Evolutionary conservation across 306 rosid species (phyloP).

Genomic region (Cucurbita pepo): DNA sequence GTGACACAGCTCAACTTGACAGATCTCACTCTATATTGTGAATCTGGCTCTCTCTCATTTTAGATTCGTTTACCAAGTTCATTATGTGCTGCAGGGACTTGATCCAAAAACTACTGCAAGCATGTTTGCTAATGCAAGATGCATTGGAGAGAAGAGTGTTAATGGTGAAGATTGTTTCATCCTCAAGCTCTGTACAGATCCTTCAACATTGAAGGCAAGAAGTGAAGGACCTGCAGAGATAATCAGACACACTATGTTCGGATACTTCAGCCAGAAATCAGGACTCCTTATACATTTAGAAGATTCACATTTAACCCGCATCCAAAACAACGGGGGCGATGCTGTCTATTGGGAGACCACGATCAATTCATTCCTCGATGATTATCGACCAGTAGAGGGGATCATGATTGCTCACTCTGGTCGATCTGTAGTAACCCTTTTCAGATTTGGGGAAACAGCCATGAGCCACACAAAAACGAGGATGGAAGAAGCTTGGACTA

Average conservation of each 20-base stretch:
- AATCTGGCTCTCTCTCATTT: neutral
- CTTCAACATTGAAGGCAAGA: constrained; percentile 76
- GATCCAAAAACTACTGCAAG: constrained; percentile 96
- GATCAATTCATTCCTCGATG: constrained; percentile 84
- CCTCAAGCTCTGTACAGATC: constrained; percentile 89
- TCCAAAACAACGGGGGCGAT: constrained; percentile 92
- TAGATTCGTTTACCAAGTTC: neutral
- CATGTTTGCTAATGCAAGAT: constrained; percentile 82
- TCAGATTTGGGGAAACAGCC: constrained; percentile 98
- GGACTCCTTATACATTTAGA: constrained; percentile 91
- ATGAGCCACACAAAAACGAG: constrained; percentile 95
- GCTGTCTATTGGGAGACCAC: constrained; percentile 99
- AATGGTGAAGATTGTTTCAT: constrained; percentile 91
- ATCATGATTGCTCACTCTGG: constrained; percentile 94
- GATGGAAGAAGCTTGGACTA: constrained; percentile 99
- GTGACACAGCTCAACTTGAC: neutral
- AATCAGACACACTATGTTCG: constrained; percentile 85
- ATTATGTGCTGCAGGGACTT: constrained; percentile 39
- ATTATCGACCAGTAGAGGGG: constrained; percentile 79
- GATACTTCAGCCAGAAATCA: constrained; percentile 97
- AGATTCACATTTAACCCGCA: constrained; percentile 97
- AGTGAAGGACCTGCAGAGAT: constrained; percentile 99
- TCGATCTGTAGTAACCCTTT: constrained; percentile 87
- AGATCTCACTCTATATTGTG: neutral
- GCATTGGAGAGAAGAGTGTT: constrained; percentile 93